A percentile compares a stretch with the other conserved stretches of the same genome.
These are phyloP conservation scores for Phytophthora crassamura DNA, from an alignment of 352 stramenopile genomes.

Conservation along the genomic window DNA sequence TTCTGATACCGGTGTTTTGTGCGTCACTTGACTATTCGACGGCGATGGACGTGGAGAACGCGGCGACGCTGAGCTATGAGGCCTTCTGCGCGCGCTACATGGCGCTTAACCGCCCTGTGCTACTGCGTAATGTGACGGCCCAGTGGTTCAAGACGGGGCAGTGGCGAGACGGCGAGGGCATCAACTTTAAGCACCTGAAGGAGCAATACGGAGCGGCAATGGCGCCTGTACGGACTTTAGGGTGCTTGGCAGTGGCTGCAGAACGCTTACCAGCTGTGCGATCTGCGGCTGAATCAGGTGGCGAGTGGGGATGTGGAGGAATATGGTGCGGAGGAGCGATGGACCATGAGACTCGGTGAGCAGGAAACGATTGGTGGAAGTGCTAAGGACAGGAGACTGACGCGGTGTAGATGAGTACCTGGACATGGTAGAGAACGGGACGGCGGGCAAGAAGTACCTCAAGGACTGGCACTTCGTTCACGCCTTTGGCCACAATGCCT, in stretches of 20 bases:
- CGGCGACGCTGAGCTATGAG: constrained; percentile 60
- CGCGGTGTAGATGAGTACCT: constrained; percentile 63
- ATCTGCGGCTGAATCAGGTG: constrained; percentile 43
- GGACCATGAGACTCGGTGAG: constrained; percentile 70
- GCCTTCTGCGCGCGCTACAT: constrained; percentile 83
- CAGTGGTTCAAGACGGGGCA: constrained; percentile 37
- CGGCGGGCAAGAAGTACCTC: constrained; percentile 69
- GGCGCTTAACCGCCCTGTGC: constrained; percentile 67
- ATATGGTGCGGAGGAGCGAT: constrained; percentile 66
- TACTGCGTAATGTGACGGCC: constrained; percentile 64
- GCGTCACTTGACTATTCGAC: neutral
- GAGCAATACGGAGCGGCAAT: constrained; percentile 52
- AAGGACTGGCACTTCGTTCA: constrained; percentile 91
- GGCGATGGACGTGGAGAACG: constrained; percentile 67
- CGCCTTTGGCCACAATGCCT: constrained; percentile 56
- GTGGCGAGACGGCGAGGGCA: constrained; percentile 33
- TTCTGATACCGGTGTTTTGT: neutral
- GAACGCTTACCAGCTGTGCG: neutral
- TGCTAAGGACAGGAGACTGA: constrained; percentile 5
- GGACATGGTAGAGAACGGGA: constrained; percentile 51
- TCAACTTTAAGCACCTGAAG: constrained; percentile 56
- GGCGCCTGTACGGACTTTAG: constrained; percentile 51
- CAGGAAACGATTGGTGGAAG: neutral
- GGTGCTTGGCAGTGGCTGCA: neutral
- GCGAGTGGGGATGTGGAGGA: constrained; percentile 63